A percentile compares a stretch with the other conserved stretches of the same genome.
Evolutionary conservation across 1,139 yeast species (phyloP).

Genomic region (Blastobotrys persicus): DNA sequence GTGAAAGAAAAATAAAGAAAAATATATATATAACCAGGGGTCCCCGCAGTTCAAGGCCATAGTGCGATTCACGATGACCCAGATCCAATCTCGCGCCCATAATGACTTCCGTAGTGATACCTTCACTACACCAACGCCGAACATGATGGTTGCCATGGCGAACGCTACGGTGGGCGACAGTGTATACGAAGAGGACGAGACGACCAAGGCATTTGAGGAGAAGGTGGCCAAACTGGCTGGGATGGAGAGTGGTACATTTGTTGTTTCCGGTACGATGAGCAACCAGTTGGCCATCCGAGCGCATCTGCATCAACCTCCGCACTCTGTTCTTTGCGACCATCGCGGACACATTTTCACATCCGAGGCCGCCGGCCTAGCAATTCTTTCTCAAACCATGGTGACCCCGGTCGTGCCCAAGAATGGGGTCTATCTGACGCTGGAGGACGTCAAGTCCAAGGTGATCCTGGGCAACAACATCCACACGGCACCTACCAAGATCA

Average conservation of each 20-base stretch:
- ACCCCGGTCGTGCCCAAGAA: slow-evolving; percentile 75
- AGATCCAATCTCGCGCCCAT: slow-evolving; percentile 22
- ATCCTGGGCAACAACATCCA: slow-evolving; percentile 83
- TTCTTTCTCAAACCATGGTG: slow-evolving; percentile 89
- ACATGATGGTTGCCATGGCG: slow-evolving; percentile 65
- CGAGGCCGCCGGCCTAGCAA: slow-evolving; percentile 91
- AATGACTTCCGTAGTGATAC: slow-evolving; percentile 54
- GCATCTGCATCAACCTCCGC: slow-evolving; percentile 81
- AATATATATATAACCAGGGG: background rate
- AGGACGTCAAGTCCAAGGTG: slow-evolving; percentile 63
- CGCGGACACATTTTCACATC: slow-evolving; percentile 79
- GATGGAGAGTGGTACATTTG: slow-evolving; percentile 77
- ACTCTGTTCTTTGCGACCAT: slow-evolving; percentile 77
- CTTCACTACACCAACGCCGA: slow-evolving; percentile 82
- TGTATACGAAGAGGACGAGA: slow-evolving; percentile 79
- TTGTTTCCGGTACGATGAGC: slow-evolving; percentile 87
- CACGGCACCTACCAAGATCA: slow-evolving; percentile 81
- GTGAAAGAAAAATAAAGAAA: slow-evolving; percentile 1
- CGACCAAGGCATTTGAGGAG: slow-evolving; percentile 63
- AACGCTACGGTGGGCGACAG: slow-evolving; percentile 77
- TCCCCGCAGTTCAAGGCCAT: background rate
- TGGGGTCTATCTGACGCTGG: slow-evolving; percentile 73
- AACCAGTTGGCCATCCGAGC: slow-evolving; percentile 85
- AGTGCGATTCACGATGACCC: slow-evolving; percentile 8
- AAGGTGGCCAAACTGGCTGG: slow-evolving; percentile 72